These are phyloP conservation scores for Mollisia scopiformis DNA, from an alignment of 2,329 filamentous ascomycete genomes.

Conservation along the genomic window DNA sequence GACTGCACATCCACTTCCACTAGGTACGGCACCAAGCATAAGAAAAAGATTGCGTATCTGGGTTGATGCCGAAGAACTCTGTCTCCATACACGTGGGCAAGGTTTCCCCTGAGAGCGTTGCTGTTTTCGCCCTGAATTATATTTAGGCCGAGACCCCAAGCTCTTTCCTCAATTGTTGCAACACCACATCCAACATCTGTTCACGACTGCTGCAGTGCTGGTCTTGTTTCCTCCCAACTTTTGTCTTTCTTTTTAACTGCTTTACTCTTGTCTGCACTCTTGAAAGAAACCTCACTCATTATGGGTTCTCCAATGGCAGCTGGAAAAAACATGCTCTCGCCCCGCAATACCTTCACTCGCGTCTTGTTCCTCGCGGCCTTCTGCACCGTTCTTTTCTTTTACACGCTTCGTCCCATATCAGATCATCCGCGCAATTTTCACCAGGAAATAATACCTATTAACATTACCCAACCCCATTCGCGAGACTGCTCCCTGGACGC, in stretches of 20 bases:
- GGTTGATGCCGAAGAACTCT: too few species aligned
- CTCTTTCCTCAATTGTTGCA: neutral
- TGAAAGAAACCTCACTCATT: slow-evolving; percentile 21
- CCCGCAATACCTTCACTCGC: slow-evolving; percentile 28
- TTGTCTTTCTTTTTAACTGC: neutral
- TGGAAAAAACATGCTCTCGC: slow-evolving; percentile 19
- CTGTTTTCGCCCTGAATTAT: neutral
- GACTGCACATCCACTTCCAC: too few species aligned
- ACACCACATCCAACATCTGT: neutral
- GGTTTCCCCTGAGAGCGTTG: neutral
- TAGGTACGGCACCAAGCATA: neutral
- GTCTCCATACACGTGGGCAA: neutral
- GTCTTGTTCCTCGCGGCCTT: slow-evolving; percentile 27
- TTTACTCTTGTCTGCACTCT: neutral
- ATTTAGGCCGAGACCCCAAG: neutral
- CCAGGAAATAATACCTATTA: slow-evolving; percentile 14
- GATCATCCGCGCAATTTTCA: slow-evolving; percentile 10
- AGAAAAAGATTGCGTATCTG: neutral
- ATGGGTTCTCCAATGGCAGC: slow-evolving; percentile 27
- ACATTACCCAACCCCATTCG: slow-evolving; percentile 8
- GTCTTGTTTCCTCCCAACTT: neutral
- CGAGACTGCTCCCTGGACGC: slow-evolving; percentile 52
- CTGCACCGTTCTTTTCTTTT: slow-evolving; percentile 27
- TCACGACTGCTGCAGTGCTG: neutral
- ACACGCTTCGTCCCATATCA: slow-evolving; percentile 23